Percentiles rank a stretch among this genome's conserved stretches.
phyloP scores from a whole-genome alignment of 305 asterid species.

The Rubia balearica region DNA sequence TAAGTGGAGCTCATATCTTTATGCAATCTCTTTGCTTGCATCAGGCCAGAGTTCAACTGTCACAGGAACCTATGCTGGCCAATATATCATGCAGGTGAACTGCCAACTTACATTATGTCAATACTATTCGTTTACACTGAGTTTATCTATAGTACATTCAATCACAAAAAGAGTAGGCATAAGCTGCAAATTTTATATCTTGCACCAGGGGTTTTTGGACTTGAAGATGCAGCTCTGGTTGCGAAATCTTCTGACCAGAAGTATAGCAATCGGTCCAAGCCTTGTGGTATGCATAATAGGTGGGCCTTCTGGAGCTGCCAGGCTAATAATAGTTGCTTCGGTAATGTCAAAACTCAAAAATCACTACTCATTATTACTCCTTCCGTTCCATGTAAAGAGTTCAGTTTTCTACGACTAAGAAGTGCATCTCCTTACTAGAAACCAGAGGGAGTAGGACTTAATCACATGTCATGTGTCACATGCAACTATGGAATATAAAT shows the following conservation, averaged over 20 bases:
- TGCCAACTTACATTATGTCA: no score
- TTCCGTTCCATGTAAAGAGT: neutral
- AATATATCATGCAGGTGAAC: conserved; percentile 84
- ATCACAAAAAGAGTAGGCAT: neutral
- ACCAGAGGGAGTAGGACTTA: neutral
- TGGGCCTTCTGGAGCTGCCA: conserved; percentile 84
- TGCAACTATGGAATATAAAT: conserved; percentile 1
- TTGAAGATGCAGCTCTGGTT: conserved; percentile 77
- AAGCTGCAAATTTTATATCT: neutral
- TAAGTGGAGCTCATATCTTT: conserved; percentile 86
- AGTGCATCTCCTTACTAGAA: no score
- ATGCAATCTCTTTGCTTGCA: conserved; percentile 86
- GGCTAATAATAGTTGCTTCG: conserved; percentile 82
- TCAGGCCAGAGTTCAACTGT: conserved; percentile 97
- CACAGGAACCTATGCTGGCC: conserved; percentile 97
- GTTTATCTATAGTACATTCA: no score
- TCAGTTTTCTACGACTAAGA: no score
- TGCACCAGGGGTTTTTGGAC: conserved; percentile 70
- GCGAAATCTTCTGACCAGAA: conserved; percentile 67
- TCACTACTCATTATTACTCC: neutral
- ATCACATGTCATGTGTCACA: neutral
- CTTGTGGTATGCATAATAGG: conserved; percentile 64
- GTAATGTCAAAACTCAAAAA: no score
- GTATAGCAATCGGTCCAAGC: conserved; percentile 85
- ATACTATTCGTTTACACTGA: no score